phyloP scores from a whole-genome alignment of 179 eudicot genomes.

The Dionaea muscipula region DNA sequence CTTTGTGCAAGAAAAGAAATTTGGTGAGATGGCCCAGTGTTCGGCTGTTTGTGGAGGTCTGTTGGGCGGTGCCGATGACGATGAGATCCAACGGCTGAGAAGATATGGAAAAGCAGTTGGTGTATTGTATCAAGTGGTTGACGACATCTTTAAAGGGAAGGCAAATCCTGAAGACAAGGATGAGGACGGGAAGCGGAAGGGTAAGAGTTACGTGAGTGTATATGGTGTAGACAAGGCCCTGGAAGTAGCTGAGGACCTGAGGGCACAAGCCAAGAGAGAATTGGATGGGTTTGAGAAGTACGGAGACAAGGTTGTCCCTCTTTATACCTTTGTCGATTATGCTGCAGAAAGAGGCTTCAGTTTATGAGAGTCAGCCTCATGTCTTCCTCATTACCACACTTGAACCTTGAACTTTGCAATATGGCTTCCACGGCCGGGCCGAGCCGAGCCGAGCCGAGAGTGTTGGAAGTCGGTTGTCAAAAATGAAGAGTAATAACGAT shows the following conservation, averaged over 20 bases:
- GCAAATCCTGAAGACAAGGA: constrained; percentile 5
- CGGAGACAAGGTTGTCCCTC: constrained; percentile 61
- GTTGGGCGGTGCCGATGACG: constrained; percentile 64
- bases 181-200: constrained; percentile 14
- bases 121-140: constrained; percentile 63
- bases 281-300: constrained; percentile 60
- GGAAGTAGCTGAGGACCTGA: constrained; percentile 66
- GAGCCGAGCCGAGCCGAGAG: too few species aligned
- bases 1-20: constrained; percentile 77
- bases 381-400: too few species aligned
- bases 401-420: too few species aligned
- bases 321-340: constrained; percentile 84
- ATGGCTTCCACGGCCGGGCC: too few species aligned
- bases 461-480: too few species aligned
- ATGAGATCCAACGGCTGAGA: constrained; percentile 63
- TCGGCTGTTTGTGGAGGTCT: constrained; percentile 89
- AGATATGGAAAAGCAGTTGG: constrained; percentile 79
- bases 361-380: constrained; percentile 21
- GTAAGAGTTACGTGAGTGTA: constrained; percentile 56
- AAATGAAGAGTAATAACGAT: too few species aligned
- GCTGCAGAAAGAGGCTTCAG: constrained; percentile 86
- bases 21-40: constrained; percentile 81
- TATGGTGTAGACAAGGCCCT: constrained; percentile 78
- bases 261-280: constrained; percentile 56
- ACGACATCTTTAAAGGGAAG: constrained; percentile 49